Evolutionary conservation across 176 grass and related monocot species (phyloP).

Genomic region (Eleusine indica): DNA sequence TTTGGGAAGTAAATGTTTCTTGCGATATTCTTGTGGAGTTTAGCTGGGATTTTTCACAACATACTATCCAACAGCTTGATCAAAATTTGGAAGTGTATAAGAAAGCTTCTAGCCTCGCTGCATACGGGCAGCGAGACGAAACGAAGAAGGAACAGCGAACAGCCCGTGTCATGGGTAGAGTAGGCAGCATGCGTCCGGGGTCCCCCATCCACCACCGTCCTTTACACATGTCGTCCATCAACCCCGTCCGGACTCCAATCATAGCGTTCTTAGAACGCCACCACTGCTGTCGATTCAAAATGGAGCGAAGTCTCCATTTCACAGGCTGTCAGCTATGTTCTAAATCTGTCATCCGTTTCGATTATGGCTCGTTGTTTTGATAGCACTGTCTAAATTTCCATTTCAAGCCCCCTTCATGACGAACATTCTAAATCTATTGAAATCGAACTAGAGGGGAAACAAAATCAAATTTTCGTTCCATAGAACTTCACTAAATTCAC

Average conservation of each 20-base stretch:
- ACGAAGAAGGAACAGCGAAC: constrained; percentile 34
- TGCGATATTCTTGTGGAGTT: not conserved
- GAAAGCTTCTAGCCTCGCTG: not conserved
- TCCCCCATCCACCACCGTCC: constrained; percentile 23
- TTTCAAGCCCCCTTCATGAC: not conserved
- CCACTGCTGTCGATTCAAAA: constrained; percentile 20
- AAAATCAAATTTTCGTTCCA: not conserved
- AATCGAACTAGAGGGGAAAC: no score
- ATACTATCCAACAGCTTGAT: not conserved
- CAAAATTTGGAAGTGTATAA: no score
- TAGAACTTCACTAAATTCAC: not conserved
- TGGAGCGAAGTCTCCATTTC: not conserved
- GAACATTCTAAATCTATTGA: not conserved
- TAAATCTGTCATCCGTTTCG: not conserved
- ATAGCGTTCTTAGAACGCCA: not conserved
- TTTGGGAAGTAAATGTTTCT: not conserved
- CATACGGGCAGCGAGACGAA: not conserved
- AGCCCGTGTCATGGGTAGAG: constrained; percentile 56
- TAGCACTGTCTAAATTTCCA: not conserved
- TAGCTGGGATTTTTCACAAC: not conserved
- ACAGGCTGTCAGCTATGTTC: not conserved
- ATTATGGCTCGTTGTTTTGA: not conserved
- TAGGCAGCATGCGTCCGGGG: constrained; percentile 6
- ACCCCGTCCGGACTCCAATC: constrained; percentile 22
- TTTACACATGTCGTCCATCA: constrained; percentile 36